Evolutionary conservation across 2,329 filamentous ascomycete genomes (phyloP).

Genomic region (Pseudogymnoascus sp.): DNA sequence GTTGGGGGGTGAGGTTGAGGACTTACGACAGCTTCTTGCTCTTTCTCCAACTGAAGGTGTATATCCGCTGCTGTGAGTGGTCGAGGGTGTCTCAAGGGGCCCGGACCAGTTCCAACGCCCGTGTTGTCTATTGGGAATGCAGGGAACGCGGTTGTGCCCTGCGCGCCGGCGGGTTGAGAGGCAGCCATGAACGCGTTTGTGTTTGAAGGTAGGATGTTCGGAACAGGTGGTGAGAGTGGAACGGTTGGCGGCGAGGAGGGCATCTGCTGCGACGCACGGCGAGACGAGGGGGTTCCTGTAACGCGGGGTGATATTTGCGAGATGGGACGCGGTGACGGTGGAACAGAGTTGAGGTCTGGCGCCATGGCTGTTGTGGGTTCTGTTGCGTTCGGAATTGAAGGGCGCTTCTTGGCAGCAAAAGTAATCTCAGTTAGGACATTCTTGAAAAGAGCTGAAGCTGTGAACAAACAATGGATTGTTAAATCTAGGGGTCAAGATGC

Average conservation of each 20-base stretch:
- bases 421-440: neutral
- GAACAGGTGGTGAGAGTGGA: slow-evolving; percentile 17
- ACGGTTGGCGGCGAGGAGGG: slow-evolving; percentile 18
- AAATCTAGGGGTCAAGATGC: neutral
- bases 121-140: slow-evolving; percentile 28
- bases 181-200: slow-evolving; percentile 20
- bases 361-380: slow-evolving; percentile 20
- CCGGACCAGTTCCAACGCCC: slow-evolving; percentile 48
- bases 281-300: slow-evolving; percentile 20
- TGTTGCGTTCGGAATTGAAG: neutral
- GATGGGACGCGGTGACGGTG: slow-evolving; percentile 22
- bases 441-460: neutral
- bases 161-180: neutral
- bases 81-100: slow-evolving; percentile 75
- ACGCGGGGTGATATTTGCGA: slow-evolving; percentile 21
- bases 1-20: neutral
- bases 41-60: slow-evolving; percentile 83
- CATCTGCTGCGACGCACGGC: slow-evolving; percentile 22
- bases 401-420: neutral
- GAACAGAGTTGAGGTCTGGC: slow-evolving; percentile 28
- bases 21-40: slow-evolving; percentile 84
- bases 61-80: slow-evolving; percentile 84
- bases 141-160: neutral
- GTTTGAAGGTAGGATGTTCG: slow-evolving; percentile 26
- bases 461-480: neutral